Conservation (phyloP, 2,329 filamentous ascomycete species). For the Fusarium praegraminearum region DNA sequence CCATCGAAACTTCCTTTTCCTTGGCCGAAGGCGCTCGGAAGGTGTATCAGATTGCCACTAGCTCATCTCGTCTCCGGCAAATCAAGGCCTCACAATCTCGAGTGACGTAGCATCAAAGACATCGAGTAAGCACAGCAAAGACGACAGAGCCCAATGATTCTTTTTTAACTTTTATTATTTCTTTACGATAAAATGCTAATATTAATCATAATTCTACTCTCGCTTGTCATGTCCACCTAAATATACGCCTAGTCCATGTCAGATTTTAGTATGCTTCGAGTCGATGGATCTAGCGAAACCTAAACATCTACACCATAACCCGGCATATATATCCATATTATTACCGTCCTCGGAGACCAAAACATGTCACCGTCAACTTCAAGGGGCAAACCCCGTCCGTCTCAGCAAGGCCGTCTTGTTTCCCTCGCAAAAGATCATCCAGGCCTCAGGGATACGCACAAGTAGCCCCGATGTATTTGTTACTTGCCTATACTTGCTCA, state of each 20-base stretch:
- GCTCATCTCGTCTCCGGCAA: constrained; percentile 9
- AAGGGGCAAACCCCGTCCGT: not conserved
- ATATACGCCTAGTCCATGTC: constrained; percentile 6
- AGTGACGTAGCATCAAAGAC: constrained; percentile 2
- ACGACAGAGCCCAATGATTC: not conserved
- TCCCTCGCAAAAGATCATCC: constrained; percentile 4
- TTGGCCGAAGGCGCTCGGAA: constrained; percentile 25
- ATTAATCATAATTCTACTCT: constrained; percentile 1
- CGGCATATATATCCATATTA: constrained; percentile 20
- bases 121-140: not conserved
- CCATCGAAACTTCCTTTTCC: constrained; percentile 31
- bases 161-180: not conserved
- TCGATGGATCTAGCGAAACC: constrained; percentile 2
- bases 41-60: constrained; percentile 34
- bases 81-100: constrained; percentile 2
- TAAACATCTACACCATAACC: not conserved
- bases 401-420: constrained; percentile 24
- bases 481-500: constrained; percentile 20
- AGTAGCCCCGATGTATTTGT: constrained; percentile 25
- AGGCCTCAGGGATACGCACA: not conserved
- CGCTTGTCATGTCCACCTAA: constrained; percentile 23
- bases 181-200: not conserved
- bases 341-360: constrained; percentile 3
- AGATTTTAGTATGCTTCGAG: constrained; percentile 28
- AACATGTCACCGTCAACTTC: constrained; percentile 9